Base-by-base conservation (phyloP, 768 basidiomycete genomes). In the Mycena rebaudengoi region DNA sequence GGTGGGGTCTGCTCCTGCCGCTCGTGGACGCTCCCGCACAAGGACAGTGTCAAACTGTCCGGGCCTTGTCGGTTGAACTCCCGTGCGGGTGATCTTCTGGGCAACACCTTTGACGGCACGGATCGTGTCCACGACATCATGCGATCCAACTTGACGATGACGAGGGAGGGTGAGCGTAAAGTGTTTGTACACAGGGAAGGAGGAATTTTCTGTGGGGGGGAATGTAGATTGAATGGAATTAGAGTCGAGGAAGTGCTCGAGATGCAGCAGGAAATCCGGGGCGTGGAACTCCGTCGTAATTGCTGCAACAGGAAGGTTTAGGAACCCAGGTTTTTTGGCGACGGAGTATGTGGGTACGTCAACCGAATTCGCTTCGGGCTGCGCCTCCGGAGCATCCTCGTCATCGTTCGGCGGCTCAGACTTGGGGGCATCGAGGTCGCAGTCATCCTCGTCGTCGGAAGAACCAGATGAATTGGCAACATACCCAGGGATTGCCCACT, bases 1-100 rank as follows among this genome's bases (percentile, higher is more conserved):
- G 8, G 43, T 44, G 11, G 43, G 43, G 21, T 53, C 21, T 50
- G 59, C 35, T 33, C 44, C 23, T 14, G 41, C 51, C 12, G 48
- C 23, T 12, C 18, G 26, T 32, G 23, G 18, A 10, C 20, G 8
- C 12, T 33, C 35, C 43, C 56, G 50, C 7, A 71, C 68, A 13
- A 74, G 54, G 7, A 71, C 69, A 2, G 69, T 73, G 50, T 69
- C 72, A 30, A 70, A 71, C 26, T 45, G 43, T 16, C 49, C 65
- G 4, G 65, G 46, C 14, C 35, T 41, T 37, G 45, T 68, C 13
- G 63, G 46, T 51, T 64, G 66, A 25, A 71, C 60, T 6, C 70
- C 71, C 6, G 50, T 45, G 5, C n/a, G 13, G 12, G 65, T 69
- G 7, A 59, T 20, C 4, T 13, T 51, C n/a, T 30, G 53, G 12